Base-by-base conservation (phyloP, 371 early-diverging fungal genomes). In the Mortierella sp. region DNA sequence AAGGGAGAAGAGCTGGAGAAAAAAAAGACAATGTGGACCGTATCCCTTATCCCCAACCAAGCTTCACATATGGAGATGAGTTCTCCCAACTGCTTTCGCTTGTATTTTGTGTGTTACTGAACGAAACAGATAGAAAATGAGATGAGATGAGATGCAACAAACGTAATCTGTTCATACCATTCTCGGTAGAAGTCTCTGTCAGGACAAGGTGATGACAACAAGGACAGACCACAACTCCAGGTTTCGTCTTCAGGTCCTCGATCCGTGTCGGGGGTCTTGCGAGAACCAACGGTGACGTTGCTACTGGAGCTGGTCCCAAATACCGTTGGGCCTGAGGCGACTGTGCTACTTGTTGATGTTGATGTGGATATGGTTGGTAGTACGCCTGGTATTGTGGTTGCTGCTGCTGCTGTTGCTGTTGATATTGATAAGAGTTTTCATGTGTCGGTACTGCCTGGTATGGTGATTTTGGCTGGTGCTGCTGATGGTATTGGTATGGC, bases 141-240 rank as follows among this genome's bases (percentile, higher is more conserved):
- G 18, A 18, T 35, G 7, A 35, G 65, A 63, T 16, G 27, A 29
- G 46, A 32, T 35, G 35, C 35, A 32, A 8, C 12, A 32, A 60
- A 60, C 29, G 46, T n/a, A 35, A 44, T 46, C 10, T 48, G 35
- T 55, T 49, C 21, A 6, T 41, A 84, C 85, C 86, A 75, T 48
- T 82, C 75, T 85, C 86, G 3, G 86, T 79, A 3, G 75, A 72
- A 0, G 82, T 82, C 32, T 85, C 86, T 1, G 86, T 85, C 58
- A 85, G 72, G 38, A 85, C 79, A 6, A 85, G 63, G 65, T 82
- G 74, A 27, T 76, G 58, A 43, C 86, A 85, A 27, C 82, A 82
- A 38, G 79, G 86, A 32, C 86, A 85, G 16, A 85, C 80, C 68
- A 85, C 86, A 4, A 85, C 80, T 0, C 77, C 79, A 27, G 86